Percentiles rank a stretch among this genome's conserved stretches.
phyloP scores from a whole-genome alignment of 306 rosid species.

The Prunus dulcis region DNA sequence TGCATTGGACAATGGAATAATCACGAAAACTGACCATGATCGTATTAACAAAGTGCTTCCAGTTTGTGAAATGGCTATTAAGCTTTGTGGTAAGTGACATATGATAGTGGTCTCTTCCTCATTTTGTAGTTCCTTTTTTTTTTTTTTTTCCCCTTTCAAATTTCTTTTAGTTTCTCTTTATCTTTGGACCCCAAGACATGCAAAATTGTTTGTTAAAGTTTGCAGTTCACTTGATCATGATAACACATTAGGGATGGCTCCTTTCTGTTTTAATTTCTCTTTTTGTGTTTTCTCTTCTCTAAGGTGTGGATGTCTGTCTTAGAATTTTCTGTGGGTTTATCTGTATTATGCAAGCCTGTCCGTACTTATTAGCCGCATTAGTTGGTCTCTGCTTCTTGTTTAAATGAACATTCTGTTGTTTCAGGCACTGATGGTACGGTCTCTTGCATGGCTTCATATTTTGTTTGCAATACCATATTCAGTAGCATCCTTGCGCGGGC shows the following conservation, averaged over 20 bases:
- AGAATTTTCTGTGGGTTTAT: background rate
- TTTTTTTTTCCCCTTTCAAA: background rate
- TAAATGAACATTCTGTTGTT: constrained; percentile 14
- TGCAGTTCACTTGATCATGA: background rate
- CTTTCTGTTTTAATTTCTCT: constrained; percentile 1
- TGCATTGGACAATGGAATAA: constrained; percentile 82
- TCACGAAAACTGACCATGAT: constrained; percentile 55
- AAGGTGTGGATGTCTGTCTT: background rate
- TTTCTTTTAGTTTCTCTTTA: background rate
- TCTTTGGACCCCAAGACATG: background rate
- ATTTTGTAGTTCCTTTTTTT: background rate
- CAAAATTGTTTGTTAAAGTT: constrained; percentile 7
- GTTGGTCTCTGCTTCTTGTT: constrained; percentile 3
- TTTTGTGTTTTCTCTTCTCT: background rate
- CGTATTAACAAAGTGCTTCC: constrained; percentile 73
- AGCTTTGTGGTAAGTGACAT: constrained; percentile 67
- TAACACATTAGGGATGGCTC: background rate
- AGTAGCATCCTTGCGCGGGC: constrained; percentile 68
- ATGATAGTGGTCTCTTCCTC: constrained; percentile 14
- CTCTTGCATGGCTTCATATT: constrained; percentile 73
- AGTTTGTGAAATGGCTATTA: constrained; percentile 77
- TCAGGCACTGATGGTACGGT: constrained; percentile 89
- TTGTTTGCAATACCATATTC: constrained; percentile 76
- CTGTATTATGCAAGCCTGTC: background rate
- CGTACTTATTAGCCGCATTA: background rate